phyloP scores from a whole-genome alignment of 805 yeast genomes.

The Kazachstania viticola region DNA sequence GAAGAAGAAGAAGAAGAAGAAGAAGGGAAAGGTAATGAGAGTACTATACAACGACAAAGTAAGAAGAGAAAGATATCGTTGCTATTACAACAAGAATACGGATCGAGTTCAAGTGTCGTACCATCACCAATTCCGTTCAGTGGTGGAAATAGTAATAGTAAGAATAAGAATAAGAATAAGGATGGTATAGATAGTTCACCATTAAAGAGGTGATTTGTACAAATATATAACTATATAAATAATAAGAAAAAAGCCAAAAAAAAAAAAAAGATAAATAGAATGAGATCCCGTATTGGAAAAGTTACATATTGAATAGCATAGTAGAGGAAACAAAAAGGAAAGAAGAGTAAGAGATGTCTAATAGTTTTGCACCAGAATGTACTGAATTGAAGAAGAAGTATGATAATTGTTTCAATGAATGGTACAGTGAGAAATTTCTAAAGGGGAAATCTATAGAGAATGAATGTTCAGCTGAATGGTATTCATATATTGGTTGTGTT shows the following conservation, averaged over 20 bases:
- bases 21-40: slow-evolving; percentile 11
- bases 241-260: no score
- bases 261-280: no score
- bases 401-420: slow-evolving; percentile 85
- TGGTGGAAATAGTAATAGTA: neutral
- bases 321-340: slow-evolving; percentile 59
- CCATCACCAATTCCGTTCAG: slow-evolving; percentile 14
- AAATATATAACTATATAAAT: no score
- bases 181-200: neutral
- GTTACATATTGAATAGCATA: neutral
- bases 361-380: slow-evolving; percentile 96
- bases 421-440: slow-evolving; percentile 84
- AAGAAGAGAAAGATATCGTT: slow-evolving; percentile 24
- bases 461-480: slow-evolving; percentile 88
- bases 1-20: slow-evolving; percentile 14
- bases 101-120: slow-evolving; percentile 21
- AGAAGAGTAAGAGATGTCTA: no score
- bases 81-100: slow-evolving; percentile 24
- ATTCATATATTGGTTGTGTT: slow-evolving; percentile 78
- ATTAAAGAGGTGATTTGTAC: no score
- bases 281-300: no score
- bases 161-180: no score
- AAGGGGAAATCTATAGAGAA: slow-evolving; percentile 48
- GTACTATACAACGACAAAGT: slow-evolving; percentile 21
- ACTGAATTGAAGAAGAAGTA: slow-evolving; percentile 74